These are phyloP conservation scores for Neonectria sp. DNA, from an alignment of 2,329 filamentous ascomycete genomes.

Conservation along the genomic window DNA sequence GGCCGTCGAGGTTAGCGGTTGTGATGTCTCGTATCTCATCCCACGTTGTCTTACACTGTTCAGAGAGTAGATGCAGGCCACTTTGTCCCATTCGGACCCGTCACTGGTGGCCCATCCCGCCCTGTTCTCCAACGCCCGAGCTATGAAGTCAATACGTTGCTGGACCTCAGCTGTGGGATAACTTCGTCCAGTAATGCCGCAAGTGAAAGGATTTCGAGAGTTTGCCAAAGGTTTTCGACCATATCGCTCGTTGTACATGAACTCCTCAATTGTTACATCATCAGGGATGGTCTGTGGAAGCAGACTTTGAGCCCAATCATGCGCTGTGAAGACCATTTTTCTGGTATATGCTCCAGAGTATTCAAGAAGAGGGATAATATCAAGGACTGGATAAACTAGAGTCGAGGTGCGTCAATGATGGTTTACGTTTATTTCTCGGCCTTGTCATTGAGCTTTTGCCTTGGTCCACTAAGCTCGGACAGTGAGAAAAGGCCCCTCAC, in stretches of 20 bases:
- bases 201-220: neutral
- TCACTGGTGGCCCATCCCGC: neutral
- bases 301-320: neutral
- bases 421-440: too few relatives aligned
- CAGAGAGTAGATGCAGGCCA: slow-evolving; percentile 6
- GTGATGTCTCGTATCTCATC: neutral
- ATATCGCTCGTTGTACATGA: slow-evolving; percentile 7
- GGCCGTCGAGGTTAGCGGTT: neutral
- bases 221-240: neutral
- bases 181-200: neutral
- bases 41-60: slow-evolving; percentile 1
- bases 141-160: slow-evolving; percentile 1
- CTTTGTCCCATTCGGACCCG: slow-evolving; percentile 11
- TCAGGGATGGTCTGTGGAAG: neutral
- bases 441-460: too few relatives aligned
- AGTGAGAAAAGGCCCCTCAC: too few relatives aligned
- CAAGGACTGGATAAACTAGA: too few relatives aligned
- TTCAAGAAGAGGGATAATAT: too few relatives aligned
- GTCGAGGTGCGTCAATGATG: too few relatives aligned
- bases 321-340: too few relatives aligned
- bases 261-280: slow-evolving; percentile 3
- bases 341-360: too few relatives aligned
- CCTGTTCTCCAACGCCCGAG: neutral
- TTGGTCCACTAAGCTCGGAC: too few relatives aligned
- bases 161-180: neutral